phyloP scores from a whole-genome alignment of 73 alveolate species.

The Tetrahymena elliotti region DNA sequence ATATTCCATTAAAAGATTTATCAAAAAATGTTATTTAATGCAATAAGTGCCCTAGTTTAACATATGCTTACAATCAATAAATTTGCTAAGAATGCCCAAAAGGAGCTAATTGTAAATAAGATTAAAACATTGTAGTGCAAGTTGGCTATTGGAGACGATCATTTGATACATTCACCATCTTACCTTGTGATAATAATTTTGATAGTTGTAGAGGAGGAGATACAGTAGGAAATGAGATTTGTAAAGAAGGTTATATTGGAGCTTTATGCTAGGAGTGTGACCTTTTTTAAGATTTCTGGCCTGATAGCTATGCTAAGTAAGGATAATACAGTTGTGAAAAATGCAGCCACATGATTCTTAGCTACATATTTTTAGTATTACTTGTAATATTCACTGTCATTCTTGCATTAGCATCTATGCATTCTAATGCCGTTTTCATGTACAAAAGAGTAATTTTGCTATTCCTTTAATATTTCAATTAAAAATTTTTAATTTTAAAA shows the following conservation, averaged over 20 bases:
- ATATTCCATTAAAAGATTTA: background rate
- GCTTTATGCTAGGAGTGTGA: constrained; percentile 24
- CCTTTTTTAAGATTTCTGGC: background rate
- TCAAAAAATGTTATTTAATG: background rate
- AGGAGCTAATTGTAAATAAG: background rate
- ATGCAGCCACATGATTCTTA: background rate
- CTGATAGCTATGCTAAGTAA: background rate
- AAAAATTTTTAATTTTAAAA: background rate
- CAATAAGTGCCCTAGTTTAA: background rate
- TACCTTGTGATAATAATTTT: background rate
- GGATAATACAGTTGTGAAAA: background rate
- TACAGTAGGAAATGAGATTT: background rate
- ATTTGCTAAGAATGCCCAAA: background rate
- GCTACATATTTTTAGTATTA: background rate
- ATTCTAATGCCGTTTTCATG: background rate
- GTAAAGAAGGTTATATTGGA: constrained; percentile 18
- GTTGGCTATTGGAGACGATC: background rate
- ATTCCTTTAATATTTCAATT: background rate
- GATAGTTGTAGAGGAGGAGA: constrained; percentile 8
- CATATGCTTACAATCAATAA: background rate
- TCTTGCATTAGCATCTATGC: background rate
- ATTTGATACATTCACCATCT: background rate
- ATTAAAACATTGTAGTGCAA: background rate
- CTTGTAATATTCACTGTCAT: background rate
- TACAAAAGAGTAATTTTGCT: background rate